phyloP scores from a whole-genome alignment of 106 monocot genomes.

The Alisma plantagoaquatica region DNA sequence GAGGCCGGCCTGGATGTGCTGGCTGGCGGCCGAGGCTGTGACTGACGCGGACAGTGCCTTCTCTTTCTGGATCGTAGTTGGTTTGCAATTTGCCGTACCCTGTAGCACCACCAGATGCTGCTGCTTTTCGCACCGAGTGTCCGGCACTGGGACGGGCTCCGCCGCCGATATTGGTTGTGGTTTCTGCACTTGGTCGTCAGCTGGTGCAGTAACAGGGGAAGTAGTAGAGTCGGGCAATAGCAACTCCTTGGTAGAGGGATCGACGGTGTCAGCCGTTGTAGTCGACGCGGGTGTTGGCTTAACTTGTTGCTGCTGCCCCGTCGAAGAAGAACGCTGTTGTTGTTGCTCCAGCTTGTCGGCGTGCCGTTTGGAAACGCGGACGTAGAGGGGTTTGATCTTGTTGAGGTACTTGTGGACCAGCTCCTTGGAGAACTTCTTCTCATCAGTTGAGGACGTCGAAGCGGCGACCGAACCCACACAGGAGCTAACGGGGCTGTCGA shows the following conservation, averaged over 20 bases:
- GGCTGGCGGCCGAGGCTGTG: slow-evolving; percentile 22
- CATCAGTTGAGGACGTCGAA: too few relatives aligned
- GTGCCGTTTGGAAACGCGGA: slow-evolving; percentile 37
- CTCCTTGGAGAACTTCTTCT: slow-evolving; percentile 31
- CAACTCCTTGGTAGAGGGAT: too few relatives aligned
- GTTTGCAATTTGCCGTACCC: neutral
- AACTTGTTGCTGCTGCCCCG: too few relatives aligned
- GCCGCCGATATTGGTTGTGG: neutral
- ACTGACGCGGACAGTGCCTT: too few relatives aligned
- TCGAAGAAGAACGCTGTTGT: too few relatives aligned
- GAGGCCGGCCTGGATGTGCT: slow-evolving; percentile 16
- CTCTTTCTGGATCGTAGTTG: slow-evolving; percentile 8
- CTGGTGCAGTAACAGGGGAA: too few relatives aligned
- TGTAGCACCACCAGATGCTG: neutral
- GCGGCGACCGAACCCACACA: too few relatives aligned
- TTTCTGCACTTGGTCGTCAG: slow-evolving; percentile 3
- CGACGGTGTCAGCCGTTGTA: too few relatives aligned
- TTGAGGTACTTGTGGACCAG: slow-evolving; percentile 42
- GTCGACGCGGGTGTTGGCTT: too few relatives aligned
- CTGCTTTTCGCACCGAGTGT: neutral
- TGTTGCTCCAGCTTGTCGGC: slow-evolving; percentile 16
- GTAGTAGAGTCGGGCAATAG: too few relatives aligned
- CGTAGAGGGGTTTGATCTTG: slow-evolving; percentile 70
- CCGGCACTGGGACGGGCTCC: neutral
- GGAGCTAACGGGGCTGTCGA: too few relatives aligned